Conservation (phyloP, 306 rosid genomes). For the Parietaria judaica region DNA sequence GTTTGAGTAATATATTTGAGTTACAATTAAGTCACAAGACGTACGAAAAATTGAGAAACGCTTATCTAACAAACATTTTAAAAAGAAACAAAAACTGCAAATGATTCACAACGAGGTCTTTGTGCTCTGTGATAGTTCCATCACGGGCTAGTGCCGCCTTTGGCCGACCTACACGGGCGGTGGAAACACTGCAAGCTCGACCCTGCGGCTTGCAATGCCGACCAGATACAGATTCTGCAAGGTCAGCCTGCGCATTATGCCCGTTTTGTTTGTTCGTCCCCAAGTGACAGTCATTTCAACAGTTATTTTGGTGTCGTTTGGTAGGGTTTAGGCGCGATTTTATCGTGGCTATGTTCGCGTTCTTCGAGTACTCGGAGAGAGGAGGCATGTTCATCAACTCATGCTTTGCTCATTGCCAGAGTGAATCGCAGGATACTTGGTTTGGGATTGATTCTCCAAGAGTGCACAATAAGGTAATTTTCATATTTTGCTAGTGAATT, state of each 20-base stretch:
- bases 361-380: slow-evolving; percentile 40
- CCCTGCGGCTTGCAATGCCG: slow-evolving; percentile 49
- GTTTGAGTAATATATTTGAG: no score
- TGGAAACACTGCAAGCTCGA: slow-evolving; percentile 76
- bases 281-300: not conserved
- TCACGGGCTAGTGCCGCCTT: slow-evolving; percentile 69
- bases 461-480: slow-evolving; percentile 55
- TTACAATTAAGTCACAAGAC: no score
- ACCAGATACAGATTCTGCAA: slow-evolving; percentile 54
- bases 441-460: slow-evolving; percentile 62
- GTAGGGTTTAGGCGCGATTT: slow-evolving; percentile 63
- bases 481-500: not conserved
- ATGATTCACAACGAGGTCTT: slow-evolving; percentile 13
- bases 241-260: slow-evolving; percentile 27
- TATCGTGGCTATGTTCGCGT: slow-evolving; percentile 45
- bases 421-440: slow-evolving; percentile 93
- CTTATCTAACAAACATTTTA: no score
- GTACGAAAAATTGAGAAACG: no score
- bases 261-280: not conserved
- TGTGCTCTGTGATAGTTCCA: slow-evolving; percentile 43
- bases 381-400: slow-evolving; percentile 87
- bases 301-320: not conserved
- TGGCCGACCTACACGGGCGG: slow-evolving; percentile 61
- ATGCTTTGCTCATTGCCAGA: slow-evolving; percentile 97
- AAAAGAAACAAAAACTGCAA: not conserved